Evolutionary conservation across 306 rosid genomes (phyloP), one percentile per base, ranked within the genome.

Genomic region (Quercus ilex): DNA sequence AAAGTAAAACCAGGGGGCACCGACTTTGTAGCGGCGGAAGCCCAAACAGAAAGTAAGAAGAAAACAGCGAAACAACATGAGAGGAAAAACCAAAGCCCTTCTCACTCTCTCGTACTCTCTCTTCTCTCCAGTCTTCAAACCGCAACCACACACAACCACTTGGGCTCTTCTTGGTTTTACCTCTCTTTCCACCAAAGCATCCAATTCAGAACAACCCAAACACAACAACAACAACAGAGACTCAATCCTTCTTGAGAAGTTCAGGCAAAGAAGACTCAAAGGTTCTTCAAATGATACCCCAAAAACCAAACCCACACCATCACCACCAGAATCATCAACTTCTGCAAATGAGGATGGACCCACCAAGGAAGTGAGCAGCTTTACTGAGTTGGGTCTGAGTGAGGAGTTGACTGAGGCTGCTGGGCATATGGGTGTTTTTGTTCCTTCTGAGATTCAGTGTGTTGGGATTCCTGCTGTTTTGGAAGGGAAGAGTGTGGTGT

Each of bases 391-490:
- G 46, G 46, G 46, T 2, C 46, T 92, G 23, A 85, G 78, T 62
- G 97, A 87, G 64, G 97, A 92, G 82, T 89, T 90, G 8, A 83
- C 91, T 88, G 97, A 81, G 35, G 88, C 95, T 71, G 89, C 90
- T 77, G 83, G 65, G 79, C 97, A 92, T 83, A 81, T 94, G 91
- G 81, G 82, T 7, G 91, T 92, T 79, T 83, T 85, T 73, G 91
- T 92, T 65, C 99, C 97, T 0, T 90, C 97, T 30, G 97, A 92
- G 83, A 95, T 95, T 67, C 97, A 92, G 92, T 80, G 90, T 76
- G 87, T 92, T 81, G 97, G 98, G 59, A 83, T 92, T 3, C 99
- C 95, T 19, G 90, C 95, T 72, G 91, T 94, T 23, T 84, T 92
- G 88, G 94, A 86, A 51, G 99, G 83, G 51, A 87, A 83, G 76